Evolutionary conservation across 108 stramenopile species (phyloP).

Genomic region (Fistulifera pelliculosa): DNA sequence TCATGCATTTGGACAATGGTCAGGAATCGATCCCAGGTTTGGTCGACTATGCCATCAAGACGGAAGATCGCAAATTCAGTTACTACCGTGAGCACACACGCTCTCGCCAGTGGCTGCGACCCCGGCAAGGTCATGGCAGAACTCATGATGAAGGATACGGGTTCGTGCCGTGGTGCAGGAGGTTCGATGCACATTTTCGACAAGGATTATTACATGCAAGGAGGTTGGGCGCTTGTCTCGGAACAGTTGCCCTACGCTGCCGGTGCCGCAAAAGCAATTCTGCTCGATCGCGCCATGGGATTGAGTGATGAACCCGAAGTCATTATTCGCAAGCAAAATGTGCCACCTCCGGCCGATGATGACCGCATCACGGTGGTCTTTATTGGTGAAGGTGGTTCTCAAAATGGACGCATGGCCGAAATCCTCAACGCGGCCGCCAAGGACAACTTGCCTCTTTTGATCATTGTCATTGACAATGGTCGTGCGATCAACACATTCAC

Average conservation of each 20-base stretch:
- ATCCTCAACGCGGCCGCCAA: conserved; percentile 92
- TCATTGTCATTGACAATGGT: conserved; percentile 96
- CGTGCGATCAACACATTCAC: conserved; percentile 99
- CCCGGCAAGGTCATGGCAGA: conserved; percentile 92
- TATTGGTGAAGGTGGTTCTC: conserved; percentile 93
- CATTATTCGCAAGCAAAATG: conserved; percentile 57
- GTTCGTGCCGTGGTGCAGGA: conserved; percentile 94
- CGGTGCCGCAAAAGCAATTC: conserved; percentile 92
- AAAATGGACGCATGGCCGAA: conserved; percentile 96
- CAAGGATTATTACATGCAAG: conserved; percentile 87
- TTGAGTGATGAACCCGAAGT: conserved; percentile 71
- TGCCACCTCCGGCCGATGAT: conserved; percentile 77
- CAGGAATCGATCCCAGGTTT: conserved; percentile 94
- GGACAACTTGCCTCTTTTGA: conserved; percentile 91
- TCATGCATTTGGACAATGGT: conserved; percentile 98
- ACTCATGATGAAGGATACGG: conserved; percentile 96
- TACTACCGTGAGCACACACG: conserved; percentile 99
- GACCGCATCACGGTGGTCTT: conserved; percentile 91
- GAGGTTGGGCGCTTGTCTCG: conserved; percentile 95
- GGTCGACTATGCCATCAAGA: conserved; percentile 87
- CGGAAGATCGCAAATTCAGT: conserved; percentile 90
- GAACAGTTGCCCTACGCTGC: conserved; percentile 96
- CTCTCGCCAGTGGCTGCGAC: conserved; percentile 88
- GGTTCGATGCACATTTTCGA: conserved; percentile 99
- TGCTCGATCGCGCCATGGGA: conserved; percentile 86